These are phyloP conservation scores for Penicillium angulare DNA, from an alignment of 495 filamentous ascomycete genomes.

Conservation along the genomic window DNA sequence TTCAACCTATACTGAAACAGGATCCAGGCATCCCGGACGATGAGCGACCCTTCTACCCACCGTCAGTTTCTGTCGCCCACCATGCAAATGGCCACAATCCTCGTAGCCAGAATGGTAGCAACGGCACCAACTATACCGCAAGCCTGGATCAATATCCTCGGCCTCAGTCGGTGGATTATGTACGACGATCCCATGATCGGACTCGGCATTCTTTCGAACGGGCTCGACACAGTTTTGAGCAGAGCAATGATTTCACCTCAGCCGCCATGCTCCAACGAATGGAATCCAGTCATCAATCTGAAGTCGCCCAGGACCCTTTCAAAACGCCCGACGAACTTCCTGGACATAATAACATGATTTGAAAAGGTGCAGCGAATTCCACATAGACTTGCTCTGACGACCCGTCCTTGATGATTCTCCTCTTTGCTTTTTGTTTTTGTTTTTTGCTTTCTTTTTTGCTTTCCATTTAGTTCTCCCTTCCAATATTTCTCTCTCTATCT, in stretches of 20 bases:
- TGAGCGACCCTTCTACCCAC: constrained; percentile 84
- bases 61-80: constrained; percentile 73
- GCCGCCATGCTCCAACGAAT: constrained; percentile 79
- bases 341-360: constrained; percentile 33
- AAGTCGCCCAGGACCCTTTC: constrained; percentile 34
- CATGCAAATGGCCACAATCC: constrained; percentile 62
- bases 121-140: constrained; percentile 87
- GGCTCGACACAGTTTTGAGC: constrained; percentile 72
- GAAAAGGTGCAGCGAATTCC: constrained; percentile 17
- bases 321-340: constrained; percentile 36
- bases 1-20: constrained; percentile 53
- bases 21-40: constrained; percentile 73
- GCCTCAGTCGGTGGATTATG: constrained; percentile 61
- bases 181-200: constrained; percentile 74
- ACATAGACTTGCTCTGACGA: constrained; percentile 33
- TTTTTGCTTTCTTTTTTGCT: constrained; percentile 1
- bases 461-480: constrained; percentile 30
- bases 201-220: constrained; percentile 54
- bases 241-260: constrained; percentile 84
- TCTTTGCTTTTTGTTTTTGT: constrained; percentile 14
- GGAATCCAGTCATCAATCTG: constrained; percentile 61
- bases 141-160: constrained; percentile 49
- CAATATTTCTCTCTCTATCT: constrained; percentile 27
- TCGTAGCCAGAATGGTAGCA: constrained; percentile 86
- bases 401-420: constrained; percentile 32